Evolutionary conservation across 176 grass and related monocot species (phyloP).

Genomic region (Lolium perenne): DNA sequence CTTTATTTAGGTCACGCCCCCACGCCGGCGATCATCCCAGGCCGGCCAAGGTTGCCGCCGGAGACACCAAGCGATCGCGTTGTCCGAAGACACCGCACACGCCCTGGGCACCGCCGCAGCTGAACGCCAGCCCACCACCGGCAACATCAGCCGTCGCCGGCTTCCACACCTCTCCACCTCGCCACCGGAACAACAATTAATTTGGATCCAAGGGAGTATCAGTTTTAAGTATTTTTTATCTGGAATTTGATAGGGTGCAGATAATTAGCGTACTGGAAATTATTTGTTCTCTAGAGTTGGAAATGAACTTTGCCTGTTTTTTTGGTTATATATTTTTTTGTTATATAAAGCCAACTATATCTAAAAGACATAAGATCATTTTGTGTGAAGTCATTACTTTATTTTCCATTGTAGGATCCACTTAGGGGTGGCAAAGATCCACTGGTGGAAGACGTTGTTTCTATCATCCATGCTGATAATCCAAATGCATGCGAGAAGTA

Average conservation of each 20-base stretch:
- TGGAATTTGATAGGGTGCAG: background rate
- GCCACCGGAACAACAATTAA: too few species aligned
- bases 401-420: constrained; percentile 69
- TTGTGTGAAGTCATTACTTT: constrained; percentile 20
- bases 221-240: background rate
- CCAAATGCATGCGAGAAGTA: constrained; percentile 47
- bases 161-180: too few species aligned
- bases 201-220: too few species aligned
- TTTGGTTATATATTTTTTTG: background rate
- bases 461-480: constrained; percentile 64
- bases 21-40: too few species aligned
- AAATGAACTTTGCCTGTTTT: background rate
- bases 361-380: background rate
- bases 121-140: too few species aligned
- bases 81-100: too few species aligned
- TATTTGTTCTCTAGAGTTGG: background rate
- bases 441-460: constrained; percentile 77
- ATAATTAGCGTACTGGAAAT: background rate
- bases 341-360: background rate
- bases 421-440: constrained; percentile 92
- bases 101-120: too few species aligned
- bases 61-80: too few species aligned
- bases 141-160: too few species aligned
- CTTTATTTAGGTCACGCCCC: too few species aligned
- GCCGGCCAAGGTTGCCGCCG: too few species aligned